phyloP scores from a whole-genome alignment of 768 basidiomycete species.

The Xerocomus potaroensis region DNA sequence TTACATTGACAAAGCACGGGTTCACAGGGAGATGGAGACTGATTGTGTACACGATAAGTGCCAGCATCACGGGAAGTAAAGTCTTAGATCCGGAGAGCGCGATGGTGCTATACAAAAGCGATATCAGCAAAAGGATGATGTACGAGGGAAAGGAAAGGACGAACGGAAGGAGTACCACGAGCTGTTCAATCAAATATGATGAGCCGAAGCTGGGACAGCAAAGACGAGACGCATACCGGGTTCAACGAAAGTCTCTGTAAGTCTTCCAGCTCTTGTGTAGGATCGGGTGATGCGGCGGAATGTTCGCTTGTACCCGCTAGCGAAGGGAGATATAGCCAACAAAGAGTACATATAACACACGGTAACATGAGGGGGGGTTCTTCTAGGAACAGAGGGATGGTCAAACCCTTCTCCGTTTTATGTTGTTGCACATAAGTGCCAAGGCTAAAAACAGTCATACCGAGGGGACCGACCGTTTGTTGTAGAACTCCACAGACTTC shows the following conservation, averaged over 20 bases:
- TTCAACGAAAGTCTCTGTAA: conserved; percentile 14
- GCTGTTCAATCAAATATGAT: no score
- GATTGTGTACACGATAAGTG: no score
- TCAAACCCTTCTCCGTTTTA: no score
- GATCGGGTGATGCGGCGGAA: neutral
- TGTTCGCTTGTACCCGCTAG: neutral
- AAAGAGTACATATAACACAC: neutral
- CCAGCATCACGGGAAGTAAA: conserved; percentile 9
- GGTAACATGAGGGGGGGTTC: no score
- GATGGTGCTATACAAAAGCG: conserved; percentile 9
- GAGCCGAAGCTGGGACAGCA: neutral
- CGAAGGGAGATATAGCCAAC: neutral
- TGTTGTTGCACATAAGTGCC: no score
- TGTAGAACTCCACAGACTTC: no score
- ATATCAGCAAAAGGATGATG: no score
- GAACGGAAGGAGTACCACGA: no score
- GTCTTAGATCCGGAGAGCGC: conserved; percentile 4
- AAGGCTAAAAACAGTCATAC: no score
- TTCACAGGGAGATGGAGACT: neutral
- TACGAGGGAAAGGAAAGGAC: no score
- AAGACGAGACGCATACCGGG: conserved; percentile 4
- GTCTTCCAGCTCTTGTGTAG: neutral
- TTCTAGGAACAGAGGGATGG: no score
- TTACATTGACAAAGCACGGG: neutral
- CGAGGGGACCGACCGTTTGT: no score